Conservation (phyloP, 1,284 basidiomycete genomes). For the Rhodotorula sp. region DNA sequence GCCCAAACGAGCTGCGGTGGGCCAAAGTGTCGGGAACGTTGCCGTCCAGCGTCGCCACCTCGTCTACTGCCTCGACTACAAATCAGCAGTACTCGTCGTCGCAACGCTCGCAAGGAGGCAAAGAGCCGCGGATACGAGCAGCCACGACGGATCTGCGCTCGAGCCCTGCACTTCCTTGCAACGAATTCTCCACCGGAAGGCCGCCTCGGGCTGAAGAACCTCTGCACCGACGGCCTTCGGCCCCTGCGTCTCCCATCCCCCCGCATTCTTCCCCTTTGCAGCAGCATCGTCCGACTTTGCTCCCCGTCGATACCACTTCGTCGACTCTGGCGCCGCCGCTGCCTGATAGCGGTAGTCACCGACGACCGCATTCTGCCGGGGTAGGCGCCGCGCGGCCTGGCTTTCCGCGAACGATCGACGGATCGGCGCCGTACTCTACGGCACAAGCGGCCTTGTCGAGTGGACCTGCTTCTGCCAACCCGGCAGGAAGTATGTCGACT, state of each 20-base stretch:
- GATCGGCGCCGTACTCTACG: not conserved
- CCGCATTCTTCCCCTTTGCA: not conserved
- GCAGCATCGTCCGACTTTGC: not conserved
- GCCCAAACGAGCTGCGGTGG: constrained; percentile 31
- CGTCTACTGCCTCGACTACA: not conserved
- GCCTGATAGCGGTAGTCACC: not conserved
- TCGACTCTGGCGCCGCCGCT: not conserved
- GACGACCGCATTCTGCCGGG: not conserved
- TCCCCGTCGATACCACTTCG: not conserved
- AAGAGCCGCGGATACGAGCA: not conserved
- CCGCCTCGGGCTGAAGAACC: too few relatives aligned
- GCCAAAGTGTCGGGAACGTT: constrained; percentile 5
- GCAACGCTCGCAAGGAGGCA: too few relatives aligned
- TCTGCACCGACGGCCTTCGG: not conserved
- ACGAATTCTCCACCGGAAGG: too few relatives aligned
- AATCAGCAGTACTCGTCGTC: not conserved
- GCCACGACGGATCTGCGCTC: not conserved
- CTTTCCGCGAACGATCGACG: not conserved
- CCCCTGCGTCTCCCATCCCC: not conserved
- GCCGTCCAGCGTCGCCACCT: too few relatives aligned
- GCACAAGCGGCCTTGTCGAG: not conserved
- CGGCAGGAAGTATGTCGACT: not conserved
- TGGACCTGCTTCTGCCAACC: not conserved
- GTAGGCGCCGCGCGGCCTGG: not conserved
- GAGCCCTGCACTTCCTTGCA: not conserved